Evolutionary conservation across 2,329 filamentous ascomycete species (phyloP).

Genomic region (Talaromyces sp.): DNA sequence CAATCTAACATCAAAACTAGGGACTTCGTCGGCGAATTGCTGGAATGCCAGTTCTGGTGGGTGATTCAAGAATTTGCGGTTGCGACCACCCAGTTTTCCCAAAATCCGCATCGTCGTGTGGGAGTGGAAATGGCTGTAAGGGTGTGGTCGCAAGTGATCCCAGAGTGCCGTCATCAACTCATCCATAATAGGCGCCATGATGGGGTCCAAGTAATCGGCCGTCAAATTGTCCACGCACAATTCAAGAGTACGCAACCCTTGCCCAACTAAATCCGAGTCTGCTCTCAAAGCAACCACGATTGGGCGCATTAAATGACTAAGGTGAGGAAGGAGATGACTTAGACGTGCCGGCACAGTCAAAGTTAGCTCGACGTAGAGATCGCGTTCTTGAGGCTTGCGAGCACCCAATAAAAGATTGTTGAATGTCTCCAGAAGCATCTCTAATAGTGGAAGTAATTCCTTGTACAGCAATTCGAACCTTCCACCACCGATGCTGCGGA

Average conservation of each 20-base stretch:
- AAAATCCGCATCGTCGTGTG: constrained; percentile 97
- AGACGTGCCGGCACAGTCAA: constrained; percentile 91
- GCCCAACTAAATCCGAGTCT: constrained; percentile 88
- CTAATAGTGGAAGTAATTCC: constrained; percentile 89
- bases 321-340: constrained; percentile 89
- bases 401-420: constrained; percentile 92
- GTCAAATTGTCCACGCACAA: constrained; percentile 98
- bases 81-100: constrained; percentile 91
- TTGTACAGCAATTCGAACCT: constrained; percentile 98
- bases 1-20: constrained; percentile 83
- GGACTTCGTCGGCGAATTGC: constrained; percentile 78
- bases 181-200: constrained; percentile 98
- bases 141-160: constrained; percentile 88
- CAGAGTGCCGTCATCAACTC: constrained; percentile 97
- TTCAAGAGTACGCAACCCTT: constrained; percentile 88
- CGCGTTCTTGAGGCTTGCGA: constrained; percentile 82
- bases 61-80: constrained; percentile 90
- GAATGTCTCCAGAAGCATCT: constrained; percentile 96
- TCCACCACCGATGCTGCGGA: constrained; percentile 93
- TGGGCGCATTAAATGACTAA: constrained; percentile 95
- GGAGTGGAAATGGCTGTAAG: constrained; percentile 95
- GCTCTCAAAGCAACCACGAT: constrained; percentile 92
- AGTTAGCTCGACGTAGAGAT: constrained; percentile 95
- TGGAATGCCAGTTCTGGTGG: constrained; percentile 80
- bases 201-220: constrained; percentile 94